Evolutionary conservation across 352 stramenopile species (phyloP), one percentile per base, ranked within the genome.

Genomic region (Elongisporangium undulatum): DNA sequence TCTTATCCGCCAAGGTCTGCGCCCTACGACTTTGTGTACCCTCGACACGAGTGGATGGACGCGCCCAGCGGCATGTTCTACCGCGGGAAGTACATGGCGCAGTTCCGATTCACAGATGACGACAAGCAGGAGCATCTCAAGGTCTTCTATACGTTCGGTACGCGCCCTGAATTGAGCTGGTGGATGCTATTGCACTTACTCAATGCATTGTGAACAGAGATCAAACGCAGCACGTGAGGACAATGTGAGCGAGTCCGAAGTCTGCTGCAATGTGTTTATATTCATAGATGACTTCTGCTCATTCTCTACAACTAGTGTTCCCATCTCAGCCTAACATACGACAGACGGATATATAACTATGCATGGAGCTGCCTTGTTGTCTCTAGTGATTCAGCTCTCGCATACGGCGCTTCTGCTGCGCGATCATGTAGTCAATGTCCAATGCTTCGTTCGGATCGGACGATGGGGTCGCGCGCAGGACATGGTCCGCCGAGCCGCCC

Each of bases 21-120:
- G 41, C 66, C 71, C 19, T 93, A 96, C 63, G 77, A 90, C 50
- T 96, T 96, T 52, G 68, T 86, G 20, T 96, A 91, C 63, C 88
- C 88, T 0, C 79, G 83, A 9, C 63, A 77, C 58, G 82, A 87
- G 23, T 96, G 81, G 79, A 79, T 92, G 58, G 85, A 96, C 59
- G 84, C 88, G 22, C 88, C 88, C 1, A 84, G 79, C 2, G 87
- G 88, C 5, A 82, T 96, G 59, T 92, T 96, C 61, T 96, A 93
- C 61, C 81, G 88, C 34, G 88, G 88, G 15, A 91, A 86, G 59
- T 96, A 96, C 69, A 87, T 89, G 71, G 82, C 79, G 34, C 81
- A 85, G 57, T 89, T 92, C 61, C 64, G 73, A 15, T 89, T 92
- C 61, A 59, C 78, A 20, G 82, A 92, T 55, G 82, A 92, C 58